Conservation (phyloP, 305 asterid genomes). For the Fraxinus xanthoxyloides region DNA sequence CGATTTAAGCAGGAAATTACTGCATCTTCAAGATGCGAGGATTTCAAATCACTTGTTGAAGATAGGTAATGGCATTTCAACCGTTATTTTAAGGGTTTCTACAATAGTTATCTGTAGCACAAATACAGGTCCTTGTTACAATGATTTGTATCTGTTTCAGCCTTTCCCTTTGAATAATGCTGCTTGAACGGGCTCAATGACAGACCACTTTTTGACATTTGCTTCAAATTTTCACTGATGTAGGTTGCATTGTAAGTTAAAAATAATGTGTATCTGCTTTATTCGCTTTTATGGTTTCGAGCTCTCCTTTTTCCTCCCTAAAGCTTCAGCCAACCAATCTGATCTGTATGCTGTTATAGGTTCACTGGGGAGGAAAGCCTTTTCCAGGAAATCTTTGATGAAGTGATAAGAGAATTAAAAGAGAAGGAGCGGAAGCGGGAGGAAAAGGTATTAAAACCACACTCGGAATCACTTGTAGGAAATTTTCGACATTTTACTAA, state of each 20-base stretch:
- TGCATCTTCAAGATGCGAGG: slow-evolving; percentile 80
- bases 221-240: not conserved
- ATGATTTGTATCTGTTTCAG: not conserved
- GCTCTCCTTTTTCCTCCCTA: not conserved
- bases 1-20: slow-evolving; percentile 73
- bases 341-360: slow-evolving; percentile 45
- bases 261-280: not conserved
- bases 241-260: not conserved
- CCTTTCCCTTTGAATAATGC: not conserved
- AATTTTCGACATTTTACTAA: not conserved
- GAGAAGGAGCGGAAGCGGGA: slow-evolving; percentile 72
- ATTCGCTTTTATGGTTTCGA: not conserved
- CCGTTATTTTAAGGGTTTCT: slow-evolving; percentile 8
- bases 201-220: not conserved
- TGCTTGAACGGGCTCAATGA: no score
- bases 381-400: slow-evolving; percentile 58
- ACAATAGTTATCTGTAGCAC: not conserved
- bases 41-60: slow-evolving; percentile 55
- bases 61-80: slow-evolving; percentile 54
- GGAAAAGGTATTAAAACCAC: slow-evolving; percentile 50
- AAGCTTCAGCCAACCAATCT: not conserved
- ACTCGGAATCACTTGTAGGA: not conserved
- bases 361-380: slow-evolving; percentile 64
- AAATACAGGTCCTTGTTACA: not conserved
- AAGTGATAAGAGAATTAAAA: slow-evolving; percentile 53